Evolutionary conservation across 805 yeast genomes (phyloP), one percentile per base, ranked within the genome.

Genomic region (Pichia cephalocereana): DNA sequence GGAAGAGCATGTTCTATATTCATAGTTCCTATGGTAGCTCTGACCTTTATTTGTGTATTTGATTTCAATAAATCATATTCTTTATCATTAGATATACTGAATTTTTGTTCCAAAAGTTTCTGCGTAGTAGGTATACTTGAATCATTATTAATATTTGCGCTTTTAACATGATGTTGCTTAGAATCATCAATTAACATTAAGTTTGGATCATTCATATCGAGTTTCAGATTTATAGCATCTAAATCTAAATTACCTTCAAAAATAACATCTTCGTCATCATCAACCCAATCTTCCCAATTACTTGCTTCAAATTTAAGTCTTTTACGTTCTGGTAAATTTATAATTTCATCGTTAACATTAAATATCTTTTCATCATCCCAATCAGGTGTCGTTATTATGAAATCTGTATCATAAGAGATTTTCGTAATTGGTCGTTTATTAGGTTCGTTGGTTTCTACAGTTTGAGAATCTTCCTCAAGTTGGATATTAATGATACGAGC

Each of bases 1-100:
- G 96, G 96, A 57, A 81, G 74, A 0, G 97, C 79, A 64, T 93
- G 99, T 59, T 93, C 98, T 53, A 93, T 89, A 45, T 79, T 82
- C 53, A 93, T 72, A 55, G 91, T 87, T 41, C 97, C 95, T 58
- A 93, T 81, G 8, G 95, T 95, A 3, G 96, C 80, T 63, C 99
- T 81, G 37, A 91, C 86, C 70, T 87, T 91, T 38, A 95, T 80
- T 62, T 89, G 95, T 63, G 90, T 89, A 58, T 88, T 90, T 49
- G 81, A 85, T 59, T 84, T 85, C 55, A 93, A 70, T 46, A 83
- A 67, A 49, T 87, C 95, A 64, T 93, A 93, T 40, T 83, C 85
- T 41, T 77, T 75, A 65, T 93, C 99, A 65, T 93, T 93, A 8
- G 97, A 89, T 38, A 91, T 75, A 62, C 86, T 85, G 66, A 85